A percentile compares a stretch with the other conserved stretches of the same genome.
These are phyloP conservation scores for Eurotiales sp. DNA, from an alignment of 2,329 filamentous ascomycete species.

Conservation along the genomic window DNA sequence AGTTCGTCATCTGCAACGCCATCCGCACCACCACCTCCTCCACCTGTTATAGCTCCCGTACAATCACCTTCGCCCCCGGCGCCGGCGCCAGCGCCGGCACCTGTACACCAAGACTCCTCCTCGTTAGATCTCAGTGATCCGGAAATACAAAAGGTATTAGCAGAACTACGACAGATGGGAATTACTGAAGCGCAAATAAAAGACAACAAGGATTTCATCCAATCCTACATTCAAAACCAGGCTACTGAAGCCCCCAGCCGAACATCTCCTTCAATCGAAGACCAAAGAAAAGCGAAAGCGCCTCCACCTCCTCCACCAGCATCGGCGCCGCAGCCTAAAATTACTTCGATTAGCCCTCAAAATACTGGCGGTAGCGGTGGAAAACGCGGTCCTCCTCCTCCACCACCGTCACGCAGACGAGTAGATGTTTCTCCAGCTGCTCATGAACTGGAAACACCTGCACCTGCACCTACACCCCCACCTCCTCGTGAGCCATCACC, in stretches of 20 bases:
- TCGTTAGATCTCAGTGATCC: conserved; percentile 61
- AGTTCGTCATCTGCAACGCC: conserved; percentile 11
- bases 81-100: conserved; percentile 27
- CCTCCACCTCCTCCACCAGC: conserved; percentile 63
- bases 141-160: conserved; percentile 57
- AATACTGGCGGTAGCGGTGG: conserved; percentile 53
- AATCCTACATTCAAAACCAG: conserved; percentile 62
- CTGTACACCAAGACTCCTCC: conserved; percentile 34
- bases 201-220: conserved; percentile 66
- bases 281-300: conserved; percentile 49
- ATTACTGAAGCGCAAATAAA: conserved; percentile 66
- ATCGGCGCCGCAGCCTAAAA: conserved; percentile 39
- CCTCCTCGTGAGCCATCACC: conserved; percentile 71
- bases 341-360: conserved; percentile 55
- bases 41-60: conserved; percentile 27
- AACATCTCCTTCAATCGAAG: conserved; percentile 40
- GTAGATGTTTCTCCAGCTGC: conserved; percentile 40
- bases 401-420: conserved; percentile 47
- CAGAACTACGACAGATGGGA: conserved; percentile 61
- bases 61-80: conserved; percentile 19
- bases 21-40: conserved; percentile 20
- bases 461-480: conserved; percentile 52
- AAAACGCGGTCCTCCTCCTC: conserved; percentile 59
- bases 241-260: conserved; percentile 42
- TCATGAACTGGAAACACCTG: conserved; percentile 53